Evolutionary conservation across 768 basidiomycete genomes (phyloP).

Genomic region (Phaffia tasmanica): DNA sequence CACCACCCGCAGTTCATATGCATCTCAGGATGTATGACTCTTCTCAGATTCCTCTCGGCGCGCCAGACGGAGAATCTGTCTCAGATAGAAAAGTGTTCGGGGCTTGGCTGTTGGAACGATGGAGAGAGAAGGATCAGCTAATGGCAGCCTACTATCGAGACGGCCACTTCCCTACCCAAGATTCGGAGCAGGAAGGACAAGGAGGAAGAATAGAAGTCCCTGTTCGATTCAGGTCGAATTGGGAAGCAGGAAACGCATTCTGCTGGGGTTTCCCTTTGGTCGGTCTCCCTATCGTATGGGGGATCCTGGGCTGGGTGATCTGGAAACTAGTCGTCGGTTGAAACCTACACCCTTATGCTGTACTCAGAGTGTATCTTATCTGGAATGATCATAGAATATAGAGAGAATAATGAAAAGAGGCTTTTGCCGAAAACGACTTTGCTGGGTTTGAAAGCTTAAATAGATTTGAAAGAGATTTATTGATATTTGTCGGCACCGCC

Average conservation of each 20-base stretch:
- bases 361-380: too few species aligned
- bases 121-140: conserved; percentile 72
- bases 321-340: too few species aligned
- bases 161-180: conserved; percentile 41
- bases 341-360: too few species aligned
- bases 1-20: conserved; percentile 76
- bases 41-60: conserved; percentile 15
- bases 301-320: too few species aligned
- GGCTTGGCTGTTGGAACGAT: conserved; percentile 65
- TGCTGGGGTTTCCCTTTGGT: conserved; percentile 1
- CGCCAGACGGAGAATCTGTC: conserved; percentile 41
- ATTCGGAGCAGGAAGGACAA: conserved; percentile 17
- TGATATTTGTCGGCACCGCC: too few species aligned
- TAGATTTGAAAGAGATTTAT: too few species aligned
- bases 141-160: conserved; percentile 56
- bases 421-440: too few species aligned
- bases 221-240: conserved; percentile 24
- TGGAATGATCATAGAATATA: too few species aligned
- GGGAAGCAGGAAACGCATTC: neutral
- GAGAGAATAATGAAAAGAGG: too few species aligned
- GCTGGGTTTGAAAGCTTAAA: too few species aligned
- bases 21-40: conserved; percentile 66
- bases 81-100: conserved; percentile 56
- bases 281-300: too few species aligned
- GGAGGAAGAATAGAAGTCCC: conserved; percentile 9